Conservation (phyloP, 352 stramenopile species). For the Phytophthora brassicae region DNA sequence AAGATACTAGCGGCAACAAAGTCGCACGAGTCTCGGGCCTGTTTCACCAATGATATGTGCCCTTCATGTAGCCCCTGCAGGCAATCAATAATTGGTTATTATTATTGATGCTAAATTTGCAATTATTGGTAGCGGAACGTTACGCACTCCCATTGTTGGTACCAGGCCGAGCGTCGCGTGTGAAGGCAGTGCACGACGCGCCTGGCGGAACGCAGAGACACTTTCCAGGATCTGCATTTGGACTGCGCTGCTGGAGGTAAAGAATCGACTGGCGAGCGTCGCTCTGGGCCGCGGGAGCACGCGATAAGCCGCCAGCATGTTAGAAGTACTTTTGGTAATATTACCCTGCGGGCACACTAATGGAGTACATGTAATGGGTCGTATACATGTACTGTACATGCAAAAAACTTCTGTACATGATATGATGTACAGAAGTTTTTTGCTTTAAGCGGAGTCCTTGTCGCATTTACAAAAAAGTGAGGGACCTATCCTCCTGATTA, state of each 20-base stretch:
- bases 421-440: no score
- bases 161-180: conserved; percentile 94
- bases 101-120: neutral
- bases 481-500: no score
- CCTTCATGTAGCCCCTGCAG: conserved; percentile 94
- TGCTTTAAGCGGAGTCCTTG: no score
- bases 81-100: neutral
- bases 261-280: conserved; percentile 17
- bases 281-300: conserved; percentile 2
- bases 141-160: conserved; percentile 97
- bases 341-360: no score
- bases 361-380: no score
- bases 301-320: conserved; percentile 20
- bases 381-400: no score
- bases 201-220: conserved; percentile 49
- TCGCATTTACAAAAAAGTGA: no score
- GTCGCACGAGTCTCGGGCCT: conserved; percentile 92
- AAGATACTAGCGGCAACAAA: conserved; percentile 96
- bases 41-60: conserved; percentile 90
- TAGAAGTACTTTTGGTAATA: no score
- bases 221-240: conserved; percentile 61
- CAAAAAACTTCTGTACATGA: no score
- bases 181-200: conserved; percentile 47
- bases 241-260: conserved; percentile 10
- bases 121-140: no score